phyloP scores from a whole-genome alignment of 805 yeast species.

The Priceomyces fermenticarens region DNA sequence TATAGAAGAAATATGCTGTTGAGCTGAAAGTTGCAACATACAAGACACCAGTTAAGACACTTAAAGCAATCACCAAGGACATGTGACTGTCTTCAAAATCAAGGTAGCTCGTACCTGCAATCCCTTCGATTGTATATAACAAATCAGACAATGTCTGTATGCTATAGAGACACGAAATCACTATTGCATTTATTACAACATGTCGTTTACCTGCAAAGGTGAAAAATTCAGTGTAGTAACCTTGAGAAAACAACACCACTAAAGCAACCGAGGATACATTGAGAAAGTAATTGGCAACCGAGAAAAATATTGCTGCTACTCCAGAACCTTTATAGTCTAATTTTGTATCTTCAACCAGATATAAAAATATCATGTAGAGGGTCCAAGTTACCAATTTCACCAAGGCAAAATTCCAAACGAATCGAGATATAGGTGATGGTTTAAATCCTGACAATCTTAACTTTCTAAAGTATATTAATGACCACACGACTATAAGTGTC shows the following conservation, averaged over 20 bases:
- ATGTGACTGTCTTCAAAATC: neutral
- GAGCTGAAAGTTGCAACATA: too few species aligned
- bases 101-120: neutral
- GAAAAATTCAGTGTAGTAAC: constrained; percentile 3
- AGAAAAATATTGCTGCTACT: too few species aligned
- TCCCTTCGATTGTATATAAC: constrained; percentile 43
- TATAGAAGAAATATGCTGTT: neutral
- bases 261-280: neutral
- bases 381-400: too few species aligned
- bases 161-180: constrained; percentile 12
- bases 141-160: constrained; percentile 55
- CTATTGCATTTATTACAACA: neutral
- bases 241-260: constrained; percentile 1
- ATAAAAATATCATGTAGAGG: too few species aligned
- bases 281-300: neutral
- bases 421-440: too few species aligned
- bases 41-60: neutral
- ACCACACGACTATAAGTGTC: too few species aligned
- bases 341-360: too few species aligned
- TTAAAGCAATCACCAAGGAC: neutral
- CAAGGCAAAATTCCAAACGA: too few species aligned
- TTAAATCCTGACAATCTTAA: too few species aligned
- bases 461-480: too few species aligned
- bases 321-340: too few species aligned
- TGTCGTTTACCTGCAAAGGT: neutral